Evolutionary conservation across 179 eudicot species (phyloP), one percentile per base, ranked within the genome.

Genomic region (Monotropa hypopitys): DNA sequence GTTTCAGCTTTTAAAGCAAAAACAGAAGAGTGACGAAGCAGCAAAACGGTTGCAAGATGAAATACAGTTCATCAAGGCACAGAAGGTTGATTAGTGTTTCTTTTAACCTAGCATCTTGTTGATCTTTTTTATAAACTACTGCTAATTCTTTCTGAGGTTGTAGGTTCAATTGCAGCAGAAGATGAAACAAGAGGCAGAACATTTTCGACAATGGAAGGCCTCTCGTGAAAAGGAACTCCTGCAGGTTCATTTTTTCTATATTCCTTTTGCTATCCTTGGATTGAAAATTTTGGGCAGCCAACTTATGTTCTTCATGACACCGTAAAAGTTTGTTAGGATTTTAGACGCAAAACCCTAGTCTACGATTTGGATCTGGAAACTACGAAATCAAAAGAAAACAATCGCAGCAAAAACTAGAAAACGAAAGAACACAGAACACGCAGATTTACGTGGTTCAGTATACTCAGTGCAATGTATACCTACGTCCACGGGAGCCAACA

Each of bases 11-110:
- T 75, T 91, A 76, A 96, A 94, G 88, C 99, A 96, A 84, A 96
- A 96, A 82, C 99, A 94, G 80, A 96, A 89, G 86, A 96, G 99
- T 85, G 99, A 96, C 74, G 99, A 90, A 82, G 99, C 98, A 73
- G 96, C 99, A 61, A 96, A 84, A 80, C 89, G 93, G 47, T 86
- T 96, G 85, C 98, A 94, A 88, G 96, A 93, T 67, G 99, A 96
- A 83, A 96, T 96, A 81, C 98, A 89, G 54, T 91, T 81, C 84
- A 96, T 96, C 75, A 96, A 96, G 87, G 91, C 98, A 33, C 99
- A 96, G 76, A 96, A 96, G 99, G 99, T 96, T 54, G 76, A 69
- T 42, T 77, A 72, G 42, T 72, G 42, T 43, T 73, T 70, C 20
- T 5, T 72, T 46, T 53, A 6, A n/a, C 33, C 63, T 30, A 26